phyloP scores from a whole-genome alignment of 129 eudicot genomes.

The Flaveria ramosissima region DNA sequence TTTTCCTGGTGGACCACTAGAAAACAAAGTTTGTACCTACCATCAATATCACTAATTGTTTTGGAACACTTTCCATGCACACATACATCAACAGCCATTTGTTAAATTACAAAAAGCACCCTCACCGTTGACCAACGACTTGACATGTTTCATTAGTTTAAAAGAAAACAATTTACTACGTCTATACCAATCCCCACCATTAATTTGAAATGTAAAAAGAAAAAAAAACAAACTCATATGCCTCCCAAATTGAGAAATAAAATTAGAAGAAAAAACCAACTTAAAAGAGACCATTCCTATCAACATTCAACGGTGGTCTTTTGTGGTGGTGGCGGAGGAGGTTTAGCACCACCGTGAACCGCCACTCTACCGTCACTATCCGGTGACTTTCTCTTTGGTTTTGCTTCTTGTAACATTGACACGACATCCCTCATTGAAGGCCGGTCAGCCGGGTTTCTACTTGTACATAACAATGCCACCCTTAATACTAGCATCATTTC shows the following conservation, averaged over 20 bases:
- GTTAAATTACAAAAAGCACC: constrained; percentile 31
- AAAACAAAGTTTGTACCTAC: constrained; percentile 12
- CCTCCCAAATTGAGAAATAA: constrained; percentile 33
- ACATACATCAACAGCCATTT: constrained; percentile 25
- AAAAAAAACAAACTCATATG: constrained; percentile 23
- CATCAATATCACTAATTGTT: constrained; percentile 28
- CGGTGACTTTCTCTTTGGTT: constrained; percentile 76
- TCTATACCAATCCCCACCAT: constrained; percentile 52
- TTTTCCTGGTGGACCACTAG: constrained; percentile 9
- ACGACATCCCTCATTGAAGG: constrained; percentile 99
- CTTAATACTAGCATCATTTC: constrained; percentile 83
- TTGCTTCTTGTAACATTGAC: constrained; percentile 95
- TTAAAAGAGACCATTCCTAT: constrained; percentile 25
- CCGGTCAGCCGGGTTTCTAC: constrained; percentile 84
- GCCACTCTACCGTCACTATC: constrained; percentile 36
- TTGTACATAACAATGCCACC: constrained; percentile 85
- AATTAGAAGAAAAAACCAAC: not conserved
- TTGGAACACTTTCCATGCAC: constrained; percentile 19
- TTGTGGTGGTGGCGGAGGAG: constrained; percentile 36
- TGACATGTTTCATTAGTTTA: constrained; percentile 25
- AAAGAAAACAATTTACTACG: constrained; percentile 24
- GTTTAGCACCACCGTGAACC: constrained; percentile 32
- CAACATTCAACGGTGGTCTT: constrained; percentile 43
- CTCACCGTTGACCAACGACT: constrained; percentile 20
- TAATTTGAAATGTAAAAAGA: constrained; percentile 6